Base-by-base conservation (phyloP, 257 asterid genomes). In the Salvia miltiorrhiza region DNA sequence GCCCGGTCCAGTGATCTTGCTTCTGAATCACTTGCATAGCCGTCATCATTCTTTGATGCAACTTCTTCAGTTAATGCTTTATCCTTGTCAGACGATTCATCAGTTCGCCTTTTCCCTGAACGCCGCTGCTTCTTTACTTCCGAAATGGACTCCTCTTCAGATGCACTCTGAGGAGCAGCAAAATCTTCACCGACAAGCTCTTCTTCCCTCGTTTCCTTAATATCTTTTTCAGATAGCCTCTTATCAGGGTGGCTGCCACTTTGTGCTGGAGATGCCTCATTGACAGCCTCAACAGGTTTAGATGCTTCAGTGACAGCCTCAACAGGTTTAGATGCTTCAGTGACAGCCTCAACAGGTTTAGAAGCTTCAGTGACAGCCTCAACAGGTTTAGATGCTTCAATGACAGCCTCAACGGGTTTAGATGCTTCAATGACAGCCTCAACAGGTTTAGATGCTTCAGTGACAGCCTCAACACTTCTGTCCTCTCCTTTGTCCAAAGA, bases 1-100 rank as follows among this genome's bases (percentile, higher is more conserved):
- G 70, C 65, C 77, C 63, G 79, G 63, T 75, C 81, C 47, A 8
- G 74, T 24, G 79, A 70, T 68, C 73, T 80, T 74, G 75, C 70
- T 65, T 79, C 86, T 37, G 80, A 74, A 79, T 90, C 88, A 76
- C 89, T 84, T 62, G 76, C 76, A 67, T 76, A 70, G 37, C 66
- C 84, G 75, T 77, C 82, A 53, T 78, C 81, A 12, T 65, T 73
- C 76, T 85, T 78, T 40, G 82, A 63, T 55, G 77, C 73, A 65
- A 71, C 84, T 67, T 72, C 84, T 40, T 62, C 83, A 63, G 76
- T 45, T 32, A 75, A 56, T 21, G 70, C 57, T 76, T 76, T 81
- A 76, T 76, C 82, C 68, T 81, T 80, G 65, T 68, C 52, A 44
- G 80, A 32, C 79, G 79, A 57, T 73, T 70, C 71, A 11, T 24